These are phyloP conservation scores for Parathielavia appendiculata DNA, from an alignment of 495 filamentous ascomycete species.

Conservation along the genomic window DNA sequence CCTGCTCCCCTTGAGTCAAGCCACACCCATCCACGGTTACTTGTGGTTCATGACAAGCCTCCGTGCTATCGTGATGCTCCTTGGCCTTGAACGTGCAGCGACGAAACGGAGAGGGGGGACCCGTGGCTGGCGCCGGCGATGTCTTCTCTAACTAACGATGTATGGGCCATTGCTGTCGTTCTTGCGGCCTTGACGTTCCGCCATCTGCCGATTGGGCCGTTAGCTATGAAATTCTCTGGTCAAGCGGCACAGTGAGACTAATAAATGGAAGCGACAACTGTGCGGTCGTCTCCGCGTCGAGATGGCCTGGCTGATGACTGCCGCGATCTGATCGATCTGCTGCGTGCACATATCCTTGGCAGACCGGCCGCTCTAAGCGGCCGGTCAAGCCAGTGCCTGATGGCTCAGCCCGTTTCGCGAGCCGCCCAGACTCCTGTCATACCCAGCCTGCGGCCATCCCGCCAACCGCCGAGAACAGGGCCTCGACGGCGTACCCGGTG, in stretches of 20 bases:
- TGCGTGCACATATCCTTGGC: neutral
- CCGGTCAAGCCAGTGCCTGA: neutral
- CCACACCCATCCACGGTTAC: too few species aligned
- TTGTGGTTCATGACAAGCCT: neutral
- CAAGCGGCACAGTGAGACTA: neutral
- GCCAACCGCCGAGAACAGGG: neutral
- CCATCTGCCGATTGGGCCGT: constrained; percentile 31
- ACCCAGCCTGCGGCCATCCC: neutral
- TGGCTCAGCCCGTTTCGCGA: constrained; percentile 17
- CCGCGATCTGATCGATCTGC: constrained; percentile 5
- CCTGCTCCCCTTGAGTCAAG: neutral
- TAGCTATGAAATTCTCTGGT: neutral
- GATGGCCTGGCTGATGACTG: neutral
- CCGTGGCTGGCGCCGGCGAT: neutral
- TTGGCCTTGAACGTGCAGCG: neutral
- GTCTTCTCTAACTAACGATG: neutral
- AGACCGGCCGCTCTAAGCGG: neutral
- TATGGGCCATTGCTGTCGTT: constrained; percentile 37
- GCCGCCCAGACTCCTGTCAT: constrained; percentile 4
- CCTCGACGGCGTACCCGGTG: neutral
- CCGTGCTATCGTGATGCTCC: neutral
- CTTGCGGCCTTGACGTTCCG: constrained; percentile 39
- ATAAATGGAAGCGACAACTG: neutral
- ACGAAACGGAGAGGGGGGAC: neutral
- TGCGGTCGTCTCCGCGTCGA: neutral